These are phyloP conservation scores for Alternaria atra DNA, from an alignment of 2,329 filamentous ascomycete genomes.

Conservation along the genomic window DNA sequence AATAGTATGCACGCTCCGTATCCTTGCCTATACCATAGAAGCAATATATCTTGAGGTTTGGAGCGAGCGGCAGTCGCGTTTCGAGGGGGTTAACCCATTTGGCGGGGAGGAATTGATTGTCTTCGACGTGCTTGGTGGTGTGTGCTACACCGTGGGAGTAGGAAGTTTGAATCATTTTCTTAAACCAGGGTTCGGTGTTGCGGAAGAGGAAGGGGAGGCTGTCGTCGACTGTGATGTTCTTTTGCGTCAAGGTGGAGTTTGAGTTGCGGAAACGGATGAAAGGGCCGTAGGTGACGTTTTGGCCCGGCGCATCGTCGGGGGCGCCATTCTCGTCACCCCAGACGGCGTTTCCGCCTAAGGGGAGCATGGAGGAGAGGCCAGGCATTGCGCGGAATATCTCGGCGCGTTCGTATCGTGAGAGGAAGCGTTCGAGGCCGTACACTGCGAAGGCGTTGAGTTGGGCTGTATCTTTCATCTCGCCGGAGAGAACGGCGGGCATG, in stretches of 20 bases:
- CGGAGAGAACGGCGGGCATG: constrained; percentile 86
- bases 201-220: constrained; percentile 80
- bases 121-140: constrained; percentile 79
- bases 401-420: constrained; percentile 87
- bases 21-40: constrained; percentile 96
- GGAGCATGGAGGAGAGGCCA: constrained; percentile 94
- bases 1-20: constrained; percentile 92
- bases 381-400: constrained; percentile 98
- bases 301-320: constrained; percentile 81
- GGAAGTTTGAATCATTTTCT: constrained; percentile 72
- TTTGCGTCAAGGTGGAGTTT: constrained; percentile 59
- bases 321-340: constrained; percentile 92
- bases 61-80: constrained; percentile 83
- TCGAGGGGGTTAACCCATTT: constrained; percentile 98
- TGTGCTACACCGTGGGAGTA: constrained; percentile 92
- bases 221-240: constrained; percentile 83
- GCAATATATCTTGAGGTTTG: constrained; percentile 92
- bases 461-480: constrained; percentile 98
- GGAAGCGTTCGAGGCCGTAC: constrained; percentile 94
- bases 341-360: constrained; percentile 90
- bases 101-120: constrained; percentile 58
- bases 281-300: constrained; percentile 78
- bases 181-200: constrained; percentile 86
- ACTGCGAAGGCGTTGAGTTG: constrained; percentile 96
- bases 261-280: constrained; percentile 82